A percentile compares a stretch with the other conserved stretches of the same genome.
Conservation (phyloP, 2,329 filamentous ascomycete species). For the Trichoderma sp. region DNA sequence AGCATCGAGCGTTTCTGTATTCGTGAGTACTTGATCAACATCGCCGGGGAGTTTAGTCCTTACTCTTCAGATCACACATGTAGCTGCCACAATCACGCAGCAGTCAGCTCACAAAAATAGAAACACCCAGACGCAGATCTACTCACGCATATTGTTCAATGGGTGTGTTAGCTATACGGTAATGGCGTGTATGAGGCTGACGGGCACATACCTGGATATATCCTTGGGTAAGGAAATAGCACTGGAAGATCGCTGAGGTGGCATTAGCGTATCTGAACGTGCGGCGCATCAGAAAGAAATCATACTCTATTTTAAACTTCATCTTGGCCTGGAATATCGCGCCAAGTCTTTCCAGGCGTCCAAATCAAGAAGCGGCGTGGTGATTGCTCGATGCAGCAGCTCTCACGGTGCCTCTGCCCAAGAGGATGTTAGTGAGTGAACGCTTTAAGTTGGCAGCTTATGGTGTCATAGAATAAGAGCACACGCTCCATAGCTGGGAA, state of each 20-base stretch:
- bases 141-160: constrained; percentile 55
- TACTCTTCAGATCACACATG: constrained; percentile 58
- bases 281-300: neutral
- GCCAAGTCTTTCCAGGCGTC: neutral
- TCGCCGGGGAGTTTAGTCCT: neutral
- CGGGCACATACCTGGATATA: constrained; percentile 50
- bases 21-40: neutral
- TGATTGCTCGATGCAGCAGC: neutral
- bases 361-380: neutral
- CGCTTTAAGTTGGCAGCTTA: neutral
- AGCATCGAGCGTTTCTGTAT: constrained; percentile 73
- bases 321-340: neutral
- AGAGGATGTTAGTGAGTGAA: neutral
- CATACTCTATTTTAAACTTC: constrained; percentile 21
- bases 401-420: neutral
- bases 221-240: constrained; percentile 57
- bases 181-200: neutral
- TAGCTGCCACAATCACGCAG: constrained; percentile 38
- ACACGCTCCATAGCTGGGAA: neutral
- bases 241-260: constrained; percentile 51
- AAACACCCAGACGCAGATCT: neutral
- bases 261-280: neutral
- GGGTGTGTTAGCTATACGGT: constrained; percentile 4
- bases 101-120: neutral
- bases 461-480: neutral